Conservation (phyloP, 345 rosid genomes). For the Salix caprea region DNA sequence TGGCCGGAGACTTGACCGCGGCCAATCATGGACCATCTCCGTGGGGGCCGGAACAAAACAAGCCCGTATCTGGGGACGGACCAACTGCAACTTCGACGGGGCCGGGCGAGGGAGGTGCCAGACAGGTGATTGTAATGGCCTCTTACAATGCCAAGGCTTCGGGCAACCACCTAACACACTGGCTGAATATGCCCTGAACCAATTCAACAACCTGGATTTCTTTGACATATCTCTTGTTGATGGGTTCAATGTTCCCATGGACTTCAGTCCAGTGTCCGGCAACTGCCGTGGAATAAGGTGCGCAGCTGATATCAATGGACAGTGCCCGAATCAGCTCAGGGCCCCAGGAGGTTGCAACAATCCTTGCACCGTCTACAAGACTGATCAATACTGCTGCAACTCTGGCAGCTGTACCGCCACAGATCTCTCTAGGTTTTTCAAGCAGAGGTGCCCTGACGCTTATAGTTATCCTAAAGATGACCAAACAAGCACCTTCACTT, state of each 20-base stretch:
- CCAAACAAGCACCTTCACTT: constrained; percentile 30
- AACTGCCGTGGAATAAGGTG: constrained; percentile 44
- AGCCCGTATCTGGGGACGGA: constrained; percentile 45
- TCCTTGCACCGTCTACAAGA: constrained; percentile 51
- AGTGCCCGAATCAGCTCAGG: constrained; percentile 44
- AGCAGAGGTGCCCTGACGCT: constrained; percentile 25
- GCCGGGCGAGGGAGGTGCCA: constrained; percentile 32
- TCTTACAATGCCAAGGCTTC: constrained; percentile 40
- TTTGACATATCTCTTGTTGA: constrained; percentile 50
- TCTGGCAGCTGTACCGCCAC: constrained; percentile 20
- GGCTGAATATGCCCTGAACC: constrained; percentile 61
- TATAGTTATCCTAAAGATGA: constrained; percentile 32
- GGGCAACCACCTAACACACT: constrained; percentile 59
- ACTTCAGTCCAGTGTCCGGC: constrained; percentile 39
- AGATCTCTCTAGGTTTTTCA: constrained; percentile 19
- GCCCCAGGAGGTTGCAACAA: constrained; percentile 32
- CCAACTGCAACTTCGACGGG: constrained; percentile 29
- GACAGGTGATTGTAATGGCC: constrained; percentile 50
- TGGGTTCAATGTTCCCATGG: constrained; percentile 53
- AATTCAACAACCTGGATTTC: constrained; percentile 38
- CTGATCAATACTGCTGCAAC: constrained; percentile 45
- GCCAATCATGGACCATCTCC: constrained; percentile 28
- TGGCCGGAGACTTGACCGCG: constrained; percentile 28
- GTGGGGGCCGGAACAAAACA: constrained; percentile 23
- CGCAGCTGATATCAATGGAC: constrained; percentile 46